Percentiles rank a stretch among this genome's conserved stretches.
phyloP scores from a whole-genome alignment of 2,329 filamentous ascomycete species.

The Ilyonectria sp. region DNA sequence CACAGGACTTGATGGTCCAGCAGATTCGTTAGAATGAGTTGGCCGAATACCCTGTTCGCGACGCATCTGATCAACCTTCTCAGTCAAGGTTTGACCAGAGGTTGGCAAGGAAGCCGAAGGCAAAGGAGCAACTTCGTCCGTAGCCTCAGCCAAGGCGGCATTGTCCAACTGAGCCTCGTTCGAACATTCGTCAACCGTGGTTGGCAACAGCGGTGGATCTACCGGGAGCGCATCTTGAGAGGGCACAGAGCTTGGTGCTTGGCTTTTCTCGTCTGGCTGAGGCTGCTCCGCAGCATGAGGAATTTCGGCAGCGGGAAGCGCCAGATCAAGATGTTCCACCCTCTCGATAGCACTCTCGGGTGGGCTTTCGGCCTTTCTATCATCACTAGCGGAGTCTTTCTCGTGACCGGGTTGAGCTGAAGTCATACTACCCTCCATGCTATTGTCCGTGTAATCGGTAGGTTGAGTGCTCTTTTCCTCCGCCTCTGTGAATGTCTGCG shows the following conservation, averaged over 20 bases:
- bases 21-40: constrained; percentile 52
- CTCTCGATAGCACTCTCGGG: constrained; percentile 59
- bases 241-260: constrained; percentile 8
- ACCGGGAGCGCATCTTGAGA: constrained; percentile 34
- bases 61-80: constrained; percentile 67
- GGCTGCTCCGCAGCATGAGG: constrained; percentile 31
- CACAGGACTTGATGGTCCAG: constrained; percentile 44
- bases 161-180: constrained; percentile 21
- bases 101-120: constrained; percentile 33
- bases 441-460: constrained; percentile 56
- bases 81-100: constrained; percentile 53
- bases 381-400: constrained; percentile 45
- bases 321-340: constrained; percentile 67
- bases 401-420: constrained; percentile 47
- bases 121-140: constrained; percentile 22
- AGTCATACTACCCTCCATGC: constrained; percentile 51
- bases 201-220: constrained; percentile 44
- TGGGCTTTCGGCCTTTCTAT: constrained; percentile 49
- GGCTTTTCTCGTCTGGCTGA: constrained; percentile 20
- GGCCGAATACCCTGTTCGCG: constrained; percentile 59
- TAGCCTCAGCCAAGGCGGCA: constrained; percentile 29
- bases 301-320: constrained; percentile 53
- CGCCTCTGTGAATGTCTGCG: constrained; percentile 62
- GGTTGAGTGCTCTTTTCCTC: constrained; percentile 64
- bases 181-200: constrained; percentile 18